Evolutionary conservation across 2,329 filamentous ascomycete species (phyloP).

Genomic region (Elsinoe australis): DNA sequence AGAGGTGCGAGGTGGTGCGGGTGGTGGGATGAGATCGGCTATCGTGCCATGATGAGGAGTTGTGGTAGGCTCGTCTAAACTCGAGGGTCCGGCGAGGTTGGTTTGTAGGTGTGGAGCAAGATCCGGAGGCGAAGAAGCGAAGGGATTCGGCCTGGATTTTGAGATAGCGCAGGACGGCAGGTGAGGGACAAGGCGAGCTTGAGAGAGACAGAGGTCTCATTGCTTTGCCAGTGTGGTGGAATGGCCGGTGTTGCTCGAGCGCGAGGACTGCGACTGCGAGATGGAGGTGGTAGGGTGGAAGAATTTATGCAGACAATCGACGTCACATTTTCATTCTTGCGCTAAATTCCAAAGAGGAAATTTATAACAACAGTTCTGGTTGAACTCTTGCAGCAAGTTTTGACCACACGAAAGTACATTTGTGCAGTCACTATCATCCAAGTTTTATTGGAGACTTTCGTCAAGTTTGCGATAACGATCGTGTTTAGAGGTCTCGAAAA

Average conservation of each 20-base stretch:
- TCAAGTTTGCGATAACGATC: no score
- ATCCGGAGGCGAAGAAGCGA: constrained; percentile 14
- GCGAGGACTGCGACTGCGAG: background rate
- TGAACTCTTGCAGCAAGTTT: no score
- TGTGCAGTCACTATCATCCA: no score
- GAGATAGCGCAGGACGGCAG: constrained; percentile 19
- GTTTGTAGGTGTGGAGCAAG: constrained; percentile 4
- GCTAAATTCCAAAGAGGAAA: background rate
- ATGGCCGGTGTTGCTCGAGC: no score
- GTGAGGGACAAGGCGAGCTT: constrained; percentile 17
- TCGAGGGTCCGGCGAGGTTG: constrained; percentile 10
- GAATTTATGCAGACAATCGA: background rate
- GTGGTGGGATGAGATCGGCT: no score
- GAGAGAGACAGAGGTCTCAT: constrained; percentile 16
- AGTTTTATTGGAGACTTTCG: no score
- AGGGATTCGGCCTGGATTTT: constrained; percentile 20
- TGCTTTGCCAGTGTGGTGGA: no score
- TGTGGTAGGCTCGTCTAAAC: constrained; percentile 5
- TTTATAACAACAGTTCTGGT: background rate
- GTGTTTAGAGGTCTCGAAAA: no score
- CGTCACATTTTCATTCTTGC: background rate
- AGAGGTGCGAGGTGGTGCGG: background rate
- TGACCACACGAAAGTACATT: background rate
- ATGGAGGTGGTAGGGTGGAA: background rate
- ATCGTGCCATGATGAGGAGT: constrained; percentile 6